Base-by-base conservation (phyloP, 2,329 filamentous ascomycete genomes). In the Exophiala lecanii-corni region DNA sequence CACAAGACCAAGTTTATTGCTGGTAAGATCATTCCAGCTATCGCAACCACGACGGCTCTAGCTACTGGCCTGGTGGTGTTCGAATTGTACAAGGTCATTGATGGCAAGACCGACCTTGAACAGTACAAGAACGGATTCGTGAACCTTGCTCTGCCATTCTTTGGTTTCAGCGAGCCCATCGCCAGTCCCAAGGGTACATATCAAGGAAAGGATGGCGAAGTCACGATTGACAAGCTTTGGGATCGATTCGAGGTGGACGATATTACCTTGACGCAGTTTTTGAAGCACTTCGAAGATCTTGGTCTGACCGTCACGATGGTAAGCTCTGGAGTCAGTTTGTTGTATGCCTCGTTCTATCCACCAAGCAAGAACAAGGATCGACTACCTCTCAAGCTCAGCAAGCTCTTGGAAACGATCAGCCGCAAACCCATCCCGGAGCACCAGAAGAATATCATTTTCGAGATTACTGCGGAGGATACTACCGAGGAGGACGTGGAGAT, bases 1-100 rank as follows among this genome's bases (percentile, higher is more conserved):
- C 92, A 96, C 76, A 94, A 92, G 81, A 98, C 91, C 50, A 98
- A 98, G 74, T 97, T 98, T 68, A 98, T 98, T 62, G 94, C 92
- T 21, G 92, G 92, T 64, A 98, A 98, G 78, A 98, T 98, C 57
- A 98, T 98, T 55, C 92, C 92, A 16, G 92, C 92, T 34, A 98
- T 98, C 65, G 92, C 92, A 33, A 98, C 92, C 2, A 97, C 92
- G 0, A 98, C 92, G 2, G 91, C 92, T 2, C 74, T 98, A 45
- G 91, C 97, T 9, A 98, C 92, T 2, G 92, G 92, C 45, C 75
- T 98, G 34, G 89, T 98, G 40, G 78, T 94, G 12, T 72, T 98
- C 34, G 92, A 98, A 71, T 71, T 97, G 36, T 96, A 87, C 82
- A 98, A 98, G 79, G 79, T 98, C 51, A 75, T 98, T 34, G 92